Base-by-base conservation (phyloP, 352 stramenopile genomes). In the Sclerospora graminicola region DNA sequence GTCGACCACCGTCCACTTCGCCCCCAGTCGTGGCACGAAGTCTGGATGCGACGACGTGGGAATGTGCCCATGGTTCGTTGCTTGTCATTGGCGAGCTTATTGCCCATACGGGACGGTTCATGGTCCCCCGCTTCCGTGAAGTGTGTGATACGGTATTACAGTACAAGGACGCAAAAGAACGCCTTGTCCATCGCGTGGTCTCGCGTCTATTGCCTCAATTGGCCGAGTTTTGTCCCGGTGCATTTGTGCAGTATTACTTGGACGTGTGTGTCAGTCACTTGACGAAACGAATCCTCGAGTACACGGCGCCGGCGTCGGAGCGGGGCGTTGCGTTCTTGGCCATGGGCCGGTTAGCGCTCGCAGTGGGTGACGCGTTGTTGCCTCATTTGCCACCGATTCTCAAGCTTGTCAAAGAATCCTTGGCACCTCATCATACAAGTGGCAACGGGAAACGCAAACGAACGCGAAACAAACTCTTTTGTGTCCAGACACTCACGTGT, bases 121-220 rank as follows among this genome's bases (percentile, higher is more conserved):
- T 99, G 80, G 67, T 98, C 21, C 95, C 96, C 6, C 79, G 96
- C 5, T 98, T 97, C 58, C 89, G 95, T 42, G 91, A 98, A 75
- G 75, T 97, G 16, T 98, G 94, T 41, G 71, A 90, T 32, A 95
- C 87, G 5, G 89, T 98, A 1, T 51, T 98, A 35, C 66, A 80
- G 7, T 97, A 98, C 61, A 94, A 89, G 24, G 73, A 96, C 37
- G 67, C 74, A 10, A 96, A 96, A 47, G 71, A 88, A 32, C 80
- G 79, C 37, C 66, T 89, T 6, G 74, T 98, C 34, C 91, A 60
- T 23, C 73, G 77, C 2, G 74, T 73, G 0, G 78, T 93, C 26
- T 90, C 78, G 42, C 48, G 78, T 15, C 53, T 99, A 8, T 66
- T 98, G 14, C 96, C 95, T 13, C 76, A 91, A 28, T 65, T 99